A percentile compares a stretch with the other conserved stretches of the same genome.
These are phyloP conservation scores for Cryphonectria radicalis DNA, from an alignment of 2,329 filamentous ascomycete genomes.

Conservation along the genomic window DNA sequence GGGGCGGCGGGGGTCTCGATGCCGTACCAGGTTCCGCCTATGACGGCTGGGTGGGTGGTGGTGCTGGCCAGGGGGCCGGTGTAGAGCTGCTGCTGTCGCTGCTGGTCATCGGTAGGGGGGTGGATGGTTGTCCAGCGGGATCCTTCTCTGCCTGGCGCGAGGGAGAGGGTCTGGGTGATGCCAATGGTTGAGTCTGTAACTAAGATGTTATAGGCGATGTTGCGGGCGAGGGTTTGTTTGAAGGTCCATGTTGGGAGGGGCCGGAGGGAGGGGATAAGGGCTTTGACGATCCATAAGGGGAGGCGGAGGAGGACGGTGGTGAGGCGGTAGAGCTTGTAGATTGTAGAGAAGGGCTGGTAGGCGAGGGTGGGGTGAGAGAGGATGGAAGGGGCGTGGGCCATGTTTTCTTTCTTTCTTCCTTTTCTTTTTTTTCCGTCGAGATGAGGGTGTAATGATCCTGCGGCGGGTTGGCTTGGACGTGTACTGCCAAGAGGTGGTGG, in stretches of 20 bases:
- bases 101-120: slow-evolving; percentile 47
- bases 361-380: slow-evolving; percentile 23
- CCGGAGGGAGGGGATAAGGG: slow-evolving; percentile 28
- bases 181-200: slow-evolving; percentile 15
- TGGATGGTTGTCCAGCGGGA: slow-evolving; percentile 38
- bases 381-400: background rate
- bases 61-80: slow-evolving; percentile 24
- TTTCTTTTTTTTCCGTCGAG: background rate
- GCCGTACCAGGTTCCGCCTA: slow-evolving; percentile 36
- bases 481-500: too few species aligned
- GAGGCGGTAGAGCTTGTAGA: slow-evolving; percentile 20
- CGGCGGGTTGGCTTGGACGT: too few species aligned
- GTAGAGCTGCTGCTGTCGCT: slow-evolving; percentile 16
- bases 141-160: slow-evolving; percentile 22
- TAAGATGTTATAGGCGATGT: slow-evolving; percentile 8
- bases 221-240: slow-evolving; percentile 24
- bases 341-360: slow-evolving; percentile 28
- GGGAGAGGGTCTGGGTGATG: slow-evolving; percentile 21
- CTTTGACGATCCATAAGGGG: slow-evolving; percentile 24
- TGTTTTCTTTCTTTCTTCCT: background rate
- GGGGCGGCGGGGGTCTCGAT: slow-evolving; percentile 5
- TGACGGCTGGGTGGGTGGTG: slow-evolving; percentile 23
- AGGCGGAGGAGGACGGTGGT: slow-evolving; percentile 21
- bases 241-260: slow-evolving; percentile 27
- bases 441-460: background rate